Evolutionary conservation across 2,329 filamentous ascomycete species (phyloP).

Genomic region (Fusarium dimerum): DNA sequence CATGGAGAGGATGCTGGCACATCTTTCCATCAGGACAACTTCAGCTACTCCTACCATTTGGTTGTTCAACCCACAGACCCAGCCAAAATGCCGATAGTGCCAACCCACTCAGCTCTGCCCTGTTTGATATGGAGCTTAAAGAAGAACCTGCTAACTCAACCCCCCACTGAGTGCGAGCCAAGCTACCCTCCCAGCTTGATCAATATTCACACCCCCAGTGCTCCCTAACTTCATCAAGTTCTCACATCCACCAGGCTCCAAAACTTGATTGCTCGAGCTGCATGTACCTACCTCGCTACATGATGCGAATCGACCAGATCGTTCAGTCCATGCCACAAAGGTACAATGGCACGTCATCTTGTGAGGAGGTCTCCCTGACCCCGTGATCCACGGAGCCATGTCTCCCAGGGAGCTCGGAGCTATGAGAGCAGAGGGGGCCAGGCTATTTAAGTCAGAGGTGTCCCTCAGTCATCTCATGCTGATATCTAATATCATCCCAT

Average conservation of each 20-base stretch:
- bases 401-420: constrained; percentile 4
- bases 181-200: background rate
- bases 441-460: constrained; percentile 20
- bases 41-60: background rate
- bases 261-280: constrained; percentile 1
- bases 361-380: constrained; percentile 6
- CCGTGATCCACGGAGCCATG: constrained; percentile 16
- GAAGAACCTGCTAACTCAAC: too few species aligned
- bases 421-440: background rate
- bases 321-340: constrained; percentile 14
- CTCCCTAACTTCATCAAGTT: background rate
- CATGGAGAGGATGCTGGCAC: constrained; percentile 1
- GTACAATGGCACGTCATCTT: constrained; percentile 26
- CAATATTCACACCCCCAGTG: background rate
- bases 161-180: background rate
- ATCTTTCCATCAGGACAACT: too few species aligned
- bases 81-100: background rate
- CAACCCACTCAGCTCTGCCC: background rate
- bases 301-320: constrained; percentile 1
- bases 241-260: background rate
- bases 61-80: background rate
- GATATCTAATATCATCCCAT: background rate
- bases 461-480: constrained; percentile 3
- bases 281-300: background rate
- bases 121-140: background rate